A percentile compares a stretch with the other conserved stretches of the same genome.
phyloP scores from a whole-genome alignment of 768 basidiomycete genomes.

The Phlebiopsis flavidoalba region DNA sequence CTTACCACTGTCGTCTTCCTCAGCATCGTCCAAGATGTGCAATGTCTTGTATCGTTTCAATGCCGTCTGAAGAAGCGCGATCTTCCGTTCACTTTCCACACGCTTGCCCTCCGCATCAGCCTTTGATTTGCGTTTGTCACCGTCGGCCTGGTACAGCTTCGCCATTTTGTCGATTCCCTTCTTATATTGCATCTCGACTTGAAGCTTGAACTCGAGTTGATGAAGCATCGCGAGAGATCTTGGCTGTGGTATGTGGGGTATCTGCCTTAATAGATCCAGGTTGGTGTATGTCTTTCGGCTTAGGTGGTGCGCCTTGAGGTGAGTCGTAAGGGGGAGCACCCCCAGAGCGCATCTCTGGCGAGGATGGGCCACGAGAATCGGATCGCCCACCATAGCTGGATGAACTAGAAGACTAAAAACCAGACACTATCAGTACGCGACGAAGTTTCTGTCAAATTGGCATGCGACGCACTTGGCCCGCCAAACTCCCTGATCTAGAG shows the following conservation, averaged over 20 bases:
- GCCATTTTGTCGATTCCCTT: conserved; percentile 99
- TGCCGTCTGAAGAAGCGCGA: conserved; percentile 85
- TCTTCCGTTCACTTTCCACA: conserved; percentile 94
- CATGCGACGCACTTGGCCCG: conserved; percentile 13
- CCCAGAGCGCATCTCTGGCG: conserved; percentile 18
- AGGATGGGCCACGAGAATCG: conserved; percentile 20
- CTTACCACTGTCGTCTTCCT: conserved; percentile 75
- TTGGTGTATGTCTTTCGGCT: conserved; percentile 72
- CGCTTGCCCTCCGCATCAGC: conserved; percentile 92
- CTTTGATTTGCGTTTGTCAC: conserved; percentile 94
- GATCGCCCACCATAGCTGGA: conserved; percentile 8
- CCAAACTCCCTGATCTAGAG: conserved; percentile 42
- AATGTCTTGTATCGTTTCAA: conserved; percentile 96
- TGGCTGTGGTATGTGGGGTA: conserved; percentile 91
- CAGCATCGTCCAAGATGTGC: conserved; percentile 84
- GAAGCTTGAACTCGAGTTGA: conserved; percentile 98
- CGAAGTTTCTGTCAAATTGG: not conserved
- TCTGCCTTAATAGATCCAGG: conserved; percentile 97
- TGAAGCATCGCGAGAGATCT: conserved; percentile 97
- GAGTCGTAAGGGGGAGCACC: conserved; percentile 20
- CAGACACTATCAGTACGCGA: not conserved
- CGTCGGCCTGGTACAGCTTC: conserved; percentile 92
- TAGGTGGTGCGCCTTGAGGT: conserved; percentile 37
- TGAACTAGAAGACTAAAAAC: conserved; percentile 3
- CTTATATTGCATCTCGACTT: conserved; percentile 98